Conservation (phyloP, 768 basidiomycete genomes). For the Kwoniella botswanensis region DNA sequence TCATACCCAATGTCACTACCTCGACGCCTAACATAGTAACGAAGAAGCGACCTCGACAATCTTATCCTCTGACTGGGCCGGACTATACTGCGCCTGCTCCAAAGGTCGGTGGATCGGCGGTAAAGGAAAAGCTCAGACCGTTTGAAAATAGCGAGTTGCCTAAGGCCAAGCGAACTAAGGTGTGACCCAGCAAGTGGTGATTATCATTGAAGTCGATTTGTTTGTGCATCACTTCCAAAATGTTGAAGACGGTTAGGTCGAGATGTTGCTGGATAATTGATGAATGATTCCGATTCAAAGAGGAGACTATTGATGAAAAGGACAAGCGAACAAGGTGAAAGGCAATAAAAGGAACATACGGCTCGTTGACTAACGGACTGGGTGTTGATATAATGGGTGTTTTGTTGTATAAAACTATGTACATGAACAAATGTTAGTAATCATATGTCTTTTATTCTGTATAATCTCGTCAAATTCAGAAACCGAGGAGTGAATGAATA, state of each 20-base stretch:
- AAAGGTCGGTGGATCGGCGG: background rate
- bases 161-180: background rate
- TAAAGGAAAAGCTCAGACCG: slow-evolving; percentile 9
- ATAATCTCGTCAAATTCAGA: background rate
- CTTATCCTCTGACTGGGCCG: slow-evolving; percentile 15
- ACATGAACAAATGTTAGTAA: background rate
- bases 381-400: too few relatives aligned
- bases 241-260: too few relatives aligned
- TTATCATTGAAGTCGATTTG: background rate
- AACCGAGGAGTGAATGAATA: background rate
- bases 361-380: too few relatives aligned
- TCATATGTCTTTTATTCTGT: background rate
- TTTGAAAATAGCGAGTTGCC: slow-evolving; percentile 19
- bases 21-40: background rate
- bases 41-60: slow-evolving; percentile 18
- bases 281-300: too few relatives aligned
- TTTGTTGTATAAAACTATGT: too few relatives aligned
- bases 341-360: too few relatives aligned
- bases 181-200: background rate
- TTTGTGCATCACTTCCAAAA: too few relatives aligned
- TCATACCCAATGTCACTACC: background rate
- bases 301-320: too few relatives aligned
- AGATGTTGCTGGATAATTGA: too few relatives aligned
- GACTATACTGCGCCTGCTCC: slow-evolving; percentile 4
- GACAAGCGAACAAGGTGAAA: too few relatives aligned